Percentiles rank a stretch among this genome's conserved stretches.
These are phyloP conservation scores for Suhomyces bokatorum DNA, from an alignment of 1,139 yeast species.

Conservation along the genomic window DNA sequence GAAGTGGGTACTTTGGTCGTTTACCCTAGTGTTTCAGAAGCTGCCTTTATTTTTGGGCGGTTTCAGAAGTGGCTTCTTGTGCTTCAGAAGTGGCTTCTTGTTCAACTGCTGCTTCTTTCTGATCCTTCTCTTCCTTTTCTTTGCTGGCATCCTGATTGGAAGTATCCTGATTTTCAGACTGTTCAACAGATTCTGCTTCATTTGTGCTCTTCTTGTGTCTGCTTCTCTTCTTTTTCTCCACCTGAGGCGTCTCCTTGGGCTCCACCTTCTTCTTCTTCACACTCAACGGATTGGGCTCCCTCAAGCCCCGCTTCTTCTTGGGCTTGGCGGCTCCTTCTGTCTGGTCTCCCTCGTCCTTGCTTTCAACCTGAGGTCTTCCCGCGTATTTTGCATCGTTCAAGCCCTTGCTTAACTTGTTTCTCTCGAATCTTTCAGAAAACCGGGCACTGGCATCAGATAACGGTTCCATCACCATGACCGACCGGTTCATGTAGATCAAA, in stretches of 20 bases:
- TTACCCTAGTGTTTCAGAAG: no score
- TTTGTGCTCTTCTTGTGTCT: conserved; percentile 24
- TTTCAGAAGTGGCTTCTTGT: no score
- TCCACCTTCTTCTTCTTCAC: conserved; percentile 62
- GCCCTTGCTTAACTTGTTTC: conserved; percentile 69
- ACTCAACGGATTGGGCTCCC: conserved; percentile 82
- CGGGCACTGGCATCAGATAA: conserved; percentile 68
- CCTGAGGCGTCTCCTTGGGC: not conserved
- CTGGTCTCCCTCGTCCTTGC: conserved; percentile 15
- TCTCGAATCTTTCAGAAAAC: conserved; percentile 57
- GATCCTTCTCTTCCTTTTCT: not conserved
- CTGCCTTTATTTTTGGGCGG: no score
- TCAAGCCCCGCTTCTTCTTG: conserved; percentile 67
- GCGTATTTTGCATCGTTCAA: conserved; percentile 58
- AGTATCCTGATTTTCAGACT: not conserved
- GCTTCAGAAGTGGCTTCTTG: no score
- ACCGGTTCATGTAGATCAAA: conserved; percentile 76
- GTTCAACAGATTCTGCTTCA: not conserved
- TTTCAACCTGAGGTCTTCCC: conserved; percentile 24
- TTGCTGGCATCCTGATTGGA: not conserved
- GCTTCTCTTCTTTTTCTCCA: conserved; percentile 24
- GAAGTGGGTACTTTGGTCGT: no score
- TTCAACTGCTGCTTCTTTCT: no score
- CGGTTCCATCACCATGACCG: conserved; percentile 97
- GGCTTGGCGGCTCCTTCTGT: conserved; percentile 16